Base-by-base conservation (phyloP, 805 yeast genomes). In the Sugiyamaella floridensis region DNA sequence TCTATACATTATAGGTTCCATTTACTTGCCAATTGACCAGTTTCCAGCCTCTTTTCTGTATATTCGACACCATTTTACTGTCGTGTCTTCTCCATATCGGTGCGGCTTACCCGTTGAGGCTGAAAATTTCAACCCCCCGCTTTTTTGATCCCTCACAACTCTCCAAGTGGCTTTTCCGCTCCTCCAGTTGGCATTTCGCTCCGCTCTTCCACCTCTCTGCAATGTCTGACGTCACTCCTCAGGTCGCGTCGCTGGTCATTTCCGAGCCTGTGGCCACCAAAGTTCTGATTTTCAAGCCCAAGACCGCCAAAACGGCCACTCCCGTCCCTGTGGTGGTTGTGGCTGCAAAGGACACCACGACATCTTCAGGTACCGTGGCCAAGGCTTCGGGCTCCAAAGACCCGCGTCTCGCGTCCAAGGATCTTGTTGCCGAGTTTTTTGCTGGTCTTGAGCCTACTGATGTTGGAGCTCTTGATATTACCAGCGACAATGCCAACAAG, bases 361-460 rank as follows among this genome's bases (percentile, higher is more conserved):
- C 96, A 34, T 87, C 95, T 47, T 70, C 85, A 2, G 73, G 76
- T 18, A 64, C 76, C 40, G 76, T 88, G 58, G 90, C 95, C 52
- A 73, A 76, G 52, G 76, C 80, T 43, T 85, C 89, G 11, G 76
- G 73, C 44, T 86, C 79, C 49, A 89, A 89, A 71, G 96, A 89
- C 55, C 95, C 95, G 58, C 80, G 96, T 70, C 74, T 89, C 63
- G 97, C 96, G 49, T 83, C 83, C 60, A 90, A 86, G 58, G 96
- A 85, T 52, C 75, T 89, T 60, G 83, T 88, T 47, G 73, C 75
- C 56, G 80, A 81, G 61, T 79, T 84, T 62, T 85, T 85, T 57
- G 70, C 73, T 40, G 58, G 58, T 19, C 72, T 76, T 40, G 55
- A 77, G 22, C 77, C 89, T 43, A 79, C 81, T 64, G 63, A 51